A percentile compares a stretch with the other conserved stretches of the same genome.
phyloP scores from a whole-genome alignment of 768 basidiomycete genomes.

The Mycena leptocephala region DNA sequence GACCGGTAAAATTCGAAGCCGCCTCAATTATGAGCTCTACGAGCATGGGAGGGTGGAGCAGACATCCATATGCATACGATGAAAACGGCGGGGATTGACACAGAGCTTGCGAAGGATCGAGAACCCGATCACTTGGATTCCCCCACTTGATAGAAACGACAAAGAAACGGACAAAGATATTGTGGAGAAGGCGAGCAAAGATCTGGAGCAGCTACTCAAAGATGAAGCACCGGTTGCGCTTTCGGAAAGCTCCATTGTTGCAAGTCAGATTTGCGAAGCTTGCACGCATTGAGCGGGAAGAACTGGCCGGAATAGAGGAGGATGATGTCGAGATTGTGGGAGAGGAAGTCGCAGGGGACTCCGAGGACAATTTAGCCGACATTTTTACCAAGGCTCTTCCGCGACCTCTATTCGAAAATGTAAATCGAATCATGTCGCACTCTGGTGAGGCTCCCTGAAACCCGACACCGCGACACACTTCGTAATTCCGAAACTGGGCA shows the following conservation, averaged over 20 bases:
- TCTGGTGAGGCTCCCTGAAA: no score
- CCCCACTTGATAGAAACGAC: background rate
- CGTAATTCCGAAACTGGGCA: no score
- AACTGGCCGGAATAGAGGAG: background rate
- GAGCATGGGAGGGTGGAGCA: background rate
- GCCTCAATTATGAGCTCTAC: slow-evolving; percentile 11
- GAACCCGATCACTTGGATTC: slow-evolving; percentile 6
- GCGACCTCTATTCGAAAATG: no score
- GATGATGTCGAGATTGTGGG: background rate
- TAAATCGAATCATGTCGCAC: background rate
- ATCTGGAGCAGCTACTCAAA: background rate
- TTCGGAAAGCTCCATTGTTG: background rate
- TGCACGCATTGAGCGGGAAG: background rate
- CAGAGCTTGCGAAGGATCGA: background rate
- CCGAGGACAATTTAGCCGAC: no score
- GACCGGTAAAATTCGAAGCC: slow-evolving; percentile 33
- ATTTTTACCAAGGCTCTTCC: no score
- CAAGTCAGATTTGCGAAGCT: background rate
- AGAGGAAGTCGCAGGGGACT: background rate
- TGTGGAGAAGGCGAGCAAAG: background rate
- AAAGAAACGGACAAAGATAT: background rate
- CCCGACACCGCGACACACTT: no score
- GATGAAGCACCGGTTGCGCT: background rate
- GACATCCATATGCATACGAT: background rate
- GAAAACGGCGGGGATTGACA: background rate